Percentiles rank a stretch among this genome's conserved stretches.
These are phyloP conservation scores for Wallacemonas rigidus DNA, from an alignment of 208 protist genomes.

Conservation along the genomic window DNA sequence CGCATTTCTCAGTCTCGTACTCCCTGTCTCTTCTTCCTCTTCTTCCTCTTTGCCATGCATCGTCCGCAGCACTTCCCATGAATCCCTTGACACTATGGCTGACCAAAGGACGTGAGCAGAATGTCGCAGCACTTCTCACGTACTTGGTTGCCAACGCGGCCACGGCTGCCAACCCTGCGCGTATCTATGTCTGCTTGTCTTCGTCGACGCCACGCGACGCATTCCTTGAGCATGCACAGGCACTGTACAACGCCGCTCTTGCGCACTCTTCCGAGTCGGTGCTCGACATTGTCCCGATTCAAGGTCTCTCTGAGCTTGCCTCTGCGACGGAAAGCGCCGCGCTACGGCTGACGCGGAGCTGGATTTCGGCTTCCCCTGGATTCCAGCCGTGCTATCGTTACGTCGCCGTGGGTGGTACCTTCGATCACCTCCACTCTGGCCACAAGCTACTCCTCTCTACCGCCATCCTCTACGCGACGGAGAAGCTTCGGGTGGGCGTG, in stretches of 20 bases:
- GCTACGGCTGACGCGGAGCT: conserved; percentile 11
- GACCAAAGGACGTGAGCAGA: conserved; percentile 7
- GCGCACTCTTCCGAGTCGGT: conserved; percentile 35
- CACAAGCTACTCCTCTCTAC: conserved; percentile 89
- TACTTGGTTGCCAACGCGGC: background rate
- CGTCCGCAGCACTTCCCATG: background rate
- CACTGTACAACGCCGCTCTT: conserved; percentile 63
- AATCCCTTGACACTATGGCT: conserved; percentile 11
- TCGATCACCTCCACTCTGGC: conserved; percentile 88
- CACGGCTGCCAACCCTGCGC: background rate
- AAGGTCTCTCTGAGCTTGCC: background rate
- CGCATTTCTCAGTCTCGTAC: too few species aligned
- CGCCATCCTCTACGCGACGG: conserved; percentile 57
- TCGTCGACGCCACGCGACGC: conserved; percentile 58
- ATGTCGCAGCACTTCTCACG: conserved; percentile 7
- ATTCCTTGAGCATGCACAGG: conserved; percentile 63
- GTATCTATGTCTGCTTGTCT: conserved; percentile 35
- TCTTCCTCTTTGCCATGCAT: conserved; percentile 2
- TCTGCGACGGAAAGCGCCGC: background rate
- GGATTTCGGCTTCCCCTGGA: conserved; percentile 20
- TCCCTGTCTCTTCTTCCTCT: conserved; percentile 3
- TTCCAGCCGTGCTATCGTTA: conserved; percentile 69
- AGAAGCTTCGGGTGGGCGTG: conserved; percentile 74
- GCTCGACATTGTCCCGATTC: conserved; percentile 66
- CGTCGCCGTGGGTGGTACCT: conserved; percentile 90